These are phyloP conservation scores for Pseudopithomyces chartarum DNA, from an alignment of 2,329 filamentous ascomycete genomes.

Conservation along the genomic window DNA sequence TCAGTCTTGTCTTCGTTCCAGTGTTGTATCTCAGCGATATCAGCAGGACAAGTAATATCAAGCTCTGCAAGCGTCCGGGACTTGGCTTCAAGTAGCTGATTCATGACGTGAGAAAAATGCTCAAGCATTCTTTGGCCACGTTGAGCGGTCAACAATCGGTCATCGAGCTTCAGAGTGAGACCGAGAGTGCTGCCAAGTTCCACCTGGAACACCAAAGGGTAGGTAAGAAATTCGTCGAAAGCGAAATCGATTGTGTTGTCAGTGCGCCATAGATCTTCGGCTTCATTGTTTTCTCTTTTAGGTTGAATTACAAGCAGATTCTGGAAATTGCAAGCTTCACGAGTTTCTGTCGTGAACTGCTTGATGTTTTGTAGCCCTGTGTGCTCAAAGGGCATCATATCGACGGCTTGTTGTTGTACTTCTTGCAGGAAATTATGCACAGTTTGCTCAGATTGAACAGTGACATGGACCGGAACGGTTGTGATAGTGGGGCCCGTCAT, in stretches of 20 bases:
- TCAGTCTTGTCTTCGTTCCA: not conserved
- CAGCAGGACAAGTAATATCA: slow-evolving; percentile 11
- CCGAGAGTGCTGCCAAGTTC: not conserved
- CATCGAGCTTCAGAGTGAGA: slow-evolving; percentile 5
- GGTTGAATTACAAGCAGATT: slow-evolving; percentile 5
- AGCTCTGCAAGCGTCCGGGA: slow-evolving; percentile 15
- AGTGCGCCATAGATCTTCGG: not conserved
- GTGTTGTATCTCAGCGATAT: not conserved
- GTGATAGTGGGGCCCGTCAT: slow-evolving; percentile 55
- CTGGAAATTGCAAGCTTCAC: slow-evolving; percentile 37
- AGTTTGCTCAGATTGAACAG: slow-evolving; percentile 41
- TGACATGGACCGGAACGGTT: slow-evolving; percentile 58
- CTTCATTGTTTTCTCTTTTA: not conserved
- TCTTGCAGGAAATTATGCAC: slow-evolving; percentile 51
- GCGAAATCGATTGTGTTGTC: not conserved
- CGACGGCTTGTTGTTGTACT: slow-evolving; percentile 57
- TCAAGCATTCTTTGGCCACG: slow-evolving; percentile 11
- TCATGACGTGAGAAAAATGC: slow-evolving; percentile 13
- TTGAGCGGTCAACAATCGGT: not conserved
- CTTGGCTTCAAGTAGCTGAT: slow-evolving; percentile 13
- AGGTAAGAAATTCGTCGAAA: not conserved
- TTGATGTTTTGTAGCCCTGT: slow-evolving; percentile 60
- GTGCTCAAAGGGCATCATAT: slow-evolving; percentile 61
- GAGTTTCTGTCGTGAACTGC: slow-evolving; percentile 8
- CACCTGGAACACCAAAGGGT: slow-evolving; percentile 12